Conservation (phyloP, 148 eudicot species). For the Rheum nobile region DNA sequence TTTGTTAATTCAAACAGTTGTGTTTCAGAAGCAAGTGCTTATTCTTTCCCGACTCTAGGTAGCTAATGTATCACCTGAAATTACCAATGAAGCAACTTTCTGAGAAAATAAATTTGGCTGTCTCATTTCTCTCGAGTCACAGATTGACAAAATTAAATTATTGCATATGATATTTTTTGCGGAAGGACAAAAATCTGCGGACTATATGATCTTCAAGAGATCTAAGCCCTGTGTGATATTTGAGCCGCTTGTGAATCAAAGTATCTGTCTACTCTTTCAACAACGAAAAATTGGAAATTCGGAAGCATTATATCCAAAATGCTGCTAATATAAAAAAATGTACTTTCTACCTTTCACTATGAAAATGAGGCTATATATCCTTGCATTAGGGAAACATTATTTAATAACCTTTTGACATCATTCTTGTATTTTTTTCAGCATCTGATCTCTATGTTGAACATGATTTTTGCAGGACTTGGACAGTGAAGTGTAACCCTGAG, state of each 20-base stretch:
- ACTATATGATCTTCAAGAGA: background rate
- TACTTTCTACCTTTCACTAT: background rate
- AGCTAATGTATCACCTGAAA: background rate
- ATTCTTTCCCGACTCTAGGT: background rate
- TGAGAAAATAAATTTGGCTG: background rate
- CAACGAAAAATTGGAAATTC: background rate
- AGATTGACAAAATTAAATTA: background rate
- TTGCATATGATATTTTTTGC: background rate
- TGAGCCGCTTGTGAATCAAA: background rate
- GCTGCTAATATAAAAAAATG: background rate
- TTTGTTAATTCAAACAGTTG: background rate
- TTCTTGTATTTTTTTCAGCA: background rate
- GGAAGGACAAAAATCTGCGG: background rate
- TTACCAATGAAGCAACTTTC: background rate
- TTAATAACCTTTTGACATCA: background rate
- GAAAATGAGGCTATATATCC: background rate
- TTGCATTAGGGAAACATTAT: background rate
- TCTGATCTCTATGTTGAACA: constrained; percentile 11
- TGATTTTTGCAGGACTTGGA: constrained; percentile 70
- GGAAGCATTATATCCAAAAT: background rate
- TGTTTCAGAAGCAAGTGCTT: background rate
- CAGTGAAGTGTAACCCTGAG: constrained; percentile 84
- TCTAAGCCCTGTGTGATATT: background rate
- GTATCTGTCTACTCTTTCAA: background rate
- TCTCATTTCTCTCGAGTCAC: background rate